Evolutionary conservation across 768 basidiomycete genomes (phyloP).

Genomic region (Tephrocybe sp.): DNA sequence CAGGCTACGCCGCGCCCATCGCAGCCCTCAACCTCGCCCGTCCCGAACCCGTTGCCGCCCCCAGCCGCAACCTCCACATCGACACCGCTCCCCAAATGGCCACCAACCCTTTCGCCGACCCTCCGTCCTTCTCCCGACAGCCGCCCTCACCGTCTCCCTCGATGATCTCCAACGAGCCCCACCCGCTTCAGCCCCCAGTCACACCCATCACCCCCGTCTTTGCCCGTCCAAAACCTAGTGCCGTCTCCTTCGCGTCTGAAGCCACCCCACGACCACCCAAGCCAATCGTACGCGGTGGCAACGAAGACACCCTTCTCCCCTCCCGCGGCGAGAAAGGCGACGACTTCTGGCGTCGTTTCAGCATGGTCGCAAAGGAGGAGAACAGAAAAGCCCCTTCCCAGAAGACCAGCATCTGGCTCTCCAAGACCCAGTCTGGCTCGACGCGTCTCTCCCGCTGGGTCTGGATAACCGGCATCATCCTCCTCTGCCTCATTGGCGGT

Average conservation of each 20-base stretch:
- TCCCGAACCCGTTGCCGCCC: constrained; percentile 37
- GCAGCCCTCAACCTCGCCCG: constrained; percentile 60
- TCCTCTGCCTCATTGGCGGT: constrained; percentile 52
- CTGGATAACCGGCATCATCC: constrained; percentile 62
- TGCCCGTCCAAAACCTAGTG: constrained; percentile 45
- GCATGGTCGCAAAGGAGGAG: constrained; percentile 77
- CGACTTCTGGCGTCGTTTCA: constrained; percentile 86
- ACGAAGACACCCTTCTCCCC: constrained; percentile 68
- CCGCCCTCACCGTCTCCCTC: constrained; percentile 26
- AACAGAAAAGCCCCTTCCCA: constrained; percentile 34
- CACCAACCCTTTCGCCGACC: constrained; percentile 5
- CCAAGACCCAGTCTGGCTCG: constrained; percentile 55
- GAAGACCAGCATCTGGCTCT: constrained; percentile 67
- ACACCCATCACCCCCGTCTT: constrained; percentile 82
- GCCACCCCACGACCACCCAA: constrained; percentile 30
- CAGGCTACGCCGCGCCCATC: constrained; percentile 73
- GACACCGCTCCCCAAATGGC: constrained; percentile 1
- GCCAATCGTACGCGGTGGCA: constrained; percentile 66
- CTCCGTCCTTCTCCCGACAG: constrained; percentile 13
- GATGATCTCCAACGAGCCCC: constrained; percentile 54
- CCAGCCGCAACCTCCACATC: constrained; percentile 16
- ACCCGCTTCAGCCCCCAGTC: constrained; percentile 73
- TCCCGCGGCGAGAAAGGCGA: constrained; percentile 73
- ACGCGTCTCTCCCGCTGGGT: constrained; percentile 65
- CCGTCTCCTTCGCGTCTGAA: constrained; percentile 45